Evolutionary conservation across 2,329 filamentous ascomycete genomes (phyloP).

Genomic region (Aspergillus ibericus): DNA sequence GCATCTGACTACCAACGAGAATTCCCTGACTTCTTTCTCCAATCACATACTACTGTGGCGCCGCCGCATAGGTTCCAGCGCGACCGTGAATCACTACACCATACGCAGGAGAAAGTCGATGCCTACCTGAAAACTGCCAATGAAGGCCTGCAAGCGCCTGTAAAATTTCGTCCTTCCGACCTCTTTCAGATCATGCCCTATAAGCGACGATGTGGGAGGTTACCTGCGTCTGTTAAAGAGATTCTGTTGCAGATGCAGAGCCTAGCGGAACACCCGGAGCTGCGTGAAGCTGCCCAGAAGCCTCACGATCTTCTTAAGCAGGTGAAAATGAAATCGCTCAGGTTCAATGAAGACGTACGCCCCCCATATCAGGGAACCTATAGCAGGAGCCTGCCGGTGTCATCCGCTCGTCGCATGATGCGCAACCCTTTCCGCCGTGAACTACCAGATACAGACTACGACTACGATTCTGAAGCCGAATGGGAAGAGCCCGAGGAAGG

Average conservation of each 20-base stretch:
- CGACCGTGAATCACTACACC: conserved; percentile 57
- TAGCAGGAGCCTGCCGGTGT: conserved; percentile 48
- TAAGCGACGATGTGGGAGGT: conserved; percentile 33
- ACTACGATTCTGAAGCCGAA: conserved; percentile 66
- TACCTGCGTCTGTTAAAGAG: conserved; percentile 53
- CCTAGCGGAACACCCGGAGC: conserved; percentile 36
- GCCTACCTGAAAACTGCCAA: conserved; percentile 32
- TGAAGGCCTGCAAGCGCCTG: conserved; percentile 12
- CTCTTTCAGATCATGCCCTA: conserved; percentile 42
- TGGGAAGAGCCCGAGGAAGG: conserved; percentile 72
- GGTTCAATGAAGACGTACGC: conserved; percentile 62
- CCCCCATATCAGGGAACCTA: conserved; percentile 65
- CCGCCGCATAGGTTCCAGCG: conserved; percentile 54
- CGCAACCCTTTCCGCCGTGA: conserved; percentile 55
- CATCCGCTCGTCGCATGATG: conserved; percentile 47
- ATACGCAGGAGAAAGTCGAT: conserved; percentile 54
- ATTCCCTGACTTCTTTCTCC: conserved; percentile 81
- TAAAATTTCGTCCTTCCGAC: conserved; percentile 34
- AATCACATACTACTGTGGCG: conserved; percentile 71
- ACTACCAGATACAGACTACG: conserved; percentile 60
- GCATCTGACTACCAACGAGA: conserved; percentile 63
- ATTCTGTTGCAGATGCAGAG: conserved; percentile 60
- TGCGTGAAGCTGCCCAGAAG: conserved; percentile 26
- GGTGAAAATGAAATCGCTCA: conserved; percentile 59
- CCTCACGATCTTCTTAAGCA: conserved; percentile 45